Base-by-base conservation (phyloP, 1,284 basidiomycete genomes). In the Melampsora americana region DNA sequence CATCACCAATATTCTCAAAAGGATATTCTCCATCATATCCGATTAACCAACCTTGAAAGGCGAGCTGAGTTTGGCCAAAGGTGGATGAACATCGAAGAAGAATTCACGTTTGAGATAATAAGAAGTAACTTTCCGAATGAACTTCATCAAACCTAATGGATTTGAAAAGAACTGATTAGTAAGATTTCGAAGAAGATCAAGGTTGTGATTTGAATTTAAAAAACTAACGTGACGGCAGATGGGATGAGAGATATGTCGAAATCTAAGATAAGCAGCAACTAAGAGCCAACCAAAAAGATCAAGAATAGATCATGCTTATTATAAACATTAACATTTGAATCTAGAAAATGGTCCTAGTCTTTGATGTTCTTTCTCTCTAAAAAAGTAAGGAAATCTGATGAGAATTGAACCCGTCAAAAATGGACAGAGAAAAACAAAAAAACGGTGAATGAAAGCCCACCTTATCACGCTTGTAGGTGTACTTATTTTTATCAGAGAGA, bases 41-140 rank as follows among this genome's bases (percentile, higher is more conserved):
- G 60, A 95, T 92, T 78, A 96, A 90, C 92, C 93, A 98, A 78
- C 93, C 96, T 32, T 92, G 91, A 50, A 95, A 87, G 64, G 90
- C 96, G 80, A 95, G 91, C 42, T 86, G 79, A 97, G 87, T 83
- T 97, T 97, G 62, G 95, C 93, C 70, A 97, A 89, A 18, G 95
- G 95, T 53, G 95, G 95, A 81, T 99, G 96, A 4, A 99, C 96
- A 83, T 99, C 96, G 85, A 99, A 99, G 85, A 98, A 98, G 85
- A 96, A 99, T 84, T 96, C 88, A 78, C 93, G 87, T 71, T 86
- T 86, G 80, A 97, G 89, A 84, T 97, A 97, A 83, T 93, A 92
- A 6, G 91, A 88, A 23, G 94, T 93, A 83, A 98, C 95, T 85
- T 82, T 93, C 78, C 93, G 93, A 97, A 82, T 97, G 94, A 16